Evolutionary conservation across 2,329 filamentous ascomycete genomes (phyloP).

Genomic region (Trichophyton rubrum): DNA sequence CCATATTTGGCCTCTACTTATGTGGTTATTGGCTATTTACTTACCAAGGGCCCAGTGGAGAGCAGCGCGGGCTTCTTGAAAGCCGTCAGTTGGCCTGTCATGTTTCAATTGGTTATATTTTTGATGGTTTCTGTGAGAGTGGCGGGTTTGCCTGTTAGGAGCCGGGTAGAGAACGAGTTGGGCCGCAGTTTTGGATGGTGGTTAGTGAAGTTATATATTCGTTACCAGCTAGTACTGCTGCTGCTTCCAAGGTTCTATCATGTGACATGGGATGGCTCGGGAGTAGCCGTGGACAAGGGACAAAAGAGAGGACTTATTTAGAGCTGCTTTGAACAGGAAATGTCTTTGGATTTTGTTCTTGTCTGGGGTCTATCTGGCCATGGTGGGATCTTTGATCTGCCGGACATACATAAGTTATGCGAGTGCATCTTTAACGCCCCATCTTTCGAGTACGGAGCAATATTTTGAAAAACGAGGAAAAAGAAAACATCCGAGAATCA

Average conservation of each 20-base stretch:
- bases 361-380: constrained; percentile 1
- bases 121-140: not conserved
- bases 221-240: too few relatives aligned
- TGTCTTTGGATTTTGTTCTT: not conserved
- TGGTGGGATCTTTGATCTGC: not conserved
- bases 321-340: not conserved
- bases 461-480: not conserved
- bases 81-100: not conserved
- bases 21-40: not conserved
- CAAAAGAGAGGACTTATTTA: not conserved
- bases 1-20: too few relatives aligned
- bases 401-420: not conserved
- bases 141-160: not conserved
- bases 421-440: not conserved
- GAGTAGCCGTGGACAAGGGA: not conserved
- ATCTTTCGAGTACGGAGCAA: not conserved
- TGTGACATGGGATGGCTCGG: not conserved
- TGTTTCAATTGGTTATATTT: not conserved
- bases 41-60: constrained; percentile 26
- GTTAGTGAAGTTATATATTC: too few relatives aligned
- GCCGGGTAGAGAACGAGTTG: not conserved
- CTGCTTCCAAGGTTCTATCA: not conserved
- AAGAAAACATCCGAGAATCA: not conserved
- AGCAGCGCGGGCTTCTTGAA: constrained; percentile 20
- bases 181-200: not conserved